Evolutionary conservation across 495 filamentous ascomycete genomes (phyloP).

Genomic region (Podospora tetraspora): DNA sequence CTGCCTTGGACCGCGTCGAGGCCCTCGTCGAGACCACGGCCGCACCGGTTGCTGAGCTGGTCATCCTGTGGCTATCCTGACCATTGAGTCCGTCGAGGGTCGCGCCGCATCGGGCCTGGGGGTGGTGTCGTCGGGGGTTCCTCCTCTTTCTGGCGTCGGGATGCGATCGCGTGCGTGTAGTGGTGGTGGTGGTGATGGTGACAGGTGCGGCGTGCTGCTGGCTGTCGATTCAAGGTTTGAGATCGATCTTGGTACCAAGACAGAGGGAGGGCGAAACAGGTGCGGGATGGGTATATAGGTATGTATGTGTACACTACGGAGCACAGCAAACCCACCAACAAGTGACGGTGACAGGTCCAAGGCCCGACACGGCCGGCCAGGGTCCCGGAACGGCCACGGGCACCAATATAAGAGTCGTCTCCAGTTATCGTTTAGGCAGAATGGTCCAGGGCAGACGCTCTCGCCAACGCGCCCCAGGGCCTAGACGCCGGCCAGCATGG

Average conservation of each 20-base stretch:
- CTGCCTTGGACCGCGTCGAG: slow-evolving; percentile 1
- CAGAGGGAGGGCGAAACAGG: slow-evolving; percentile 1
- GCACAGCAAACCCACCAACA: too few species aligned
- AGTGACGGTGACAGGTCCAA: too few species aligned
- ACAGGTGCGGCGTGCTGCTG: too few species aligned
- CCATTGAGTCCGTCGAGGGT: slow-evolving; percentile 22
- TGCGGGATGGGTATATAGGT: background rate
- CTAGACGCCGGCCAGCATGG: slow-evolving; percentile 13
- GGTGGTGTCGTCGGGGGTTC: background rate
- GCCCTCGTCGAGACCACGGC: slow-evolving; percentile 25
- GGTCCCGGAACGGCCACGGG: slow-evolving; percentile 21
- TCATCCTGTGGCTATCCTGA: slow-evolving; percentile 21
- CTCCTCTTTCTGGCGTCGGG: slow-evolving; percentile 1
- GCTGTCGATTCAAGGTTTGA: background rate
- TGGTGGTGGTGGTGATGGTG: background rate
- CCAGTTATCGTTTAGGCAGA: slow-evolving; percentile 14
- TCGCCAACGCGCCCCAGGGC: slow-evolving; percentile 11
- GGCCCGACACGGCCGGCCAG: slow-evolving; percentile 6
- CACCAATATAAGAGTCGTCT: slow-evolving; percentile 17
- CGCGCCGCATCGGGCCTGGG: slow-evolving; percentile 4
- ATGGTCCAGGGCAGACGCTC: background rate
- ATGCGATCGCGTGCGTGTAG: background rate
- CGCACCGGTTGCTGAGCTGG: slow-evolving; percentile 22
- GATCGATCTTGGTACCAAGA: background rate
- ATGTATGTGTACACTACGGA: too few species aligned